Evolutionary conservation across 2,329 filamentous ascomycete genomes (phyloP), one percentile per base, ranked within the genome.

Genomic region (Didymella lethalis): DNA sequence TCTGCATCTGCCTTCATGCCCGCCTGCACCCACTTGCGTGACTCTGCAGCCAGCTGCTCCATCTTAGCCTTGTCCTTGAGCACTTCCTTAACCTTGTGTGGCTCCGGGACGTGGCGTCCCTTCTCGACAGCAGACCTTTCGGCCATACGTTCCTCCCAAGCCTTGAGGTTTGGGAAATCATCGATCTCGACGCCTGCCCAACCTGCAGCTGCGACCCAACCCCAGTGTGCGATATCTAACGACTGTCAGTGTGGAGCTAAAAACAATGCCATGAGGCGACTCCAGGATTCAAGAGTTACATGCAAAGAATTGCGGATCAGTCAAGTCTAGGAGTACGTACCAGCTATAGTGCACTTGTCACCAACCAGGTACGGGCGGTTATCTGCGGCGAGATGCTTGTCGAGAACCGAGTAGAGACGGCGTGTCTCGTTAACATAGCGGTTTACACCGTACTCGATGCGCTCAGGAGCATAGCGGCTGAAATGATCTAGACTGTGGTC

Each of bases 371-470:
- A 88, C 12, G 81, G 80, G 10, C 77, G 79, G 49, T 81, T 80
- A 40, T 78, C 82, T 12, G 76, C 73, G 7, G 77, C 71, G 6
- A 97, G 85, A 54, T 93, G 88, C 47, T 84, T 86, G 71, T 96
- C 88, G 59, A 96, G 80, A 20, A 92, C 89, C 50, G 87, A 83
- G 79, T 95, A 96, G 1, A 97, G 82, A 2, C 93, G 88, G n/a
- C 89, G 84, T 0, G 90, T 92, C 80, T 97, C 93, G 73, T 92
- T 95, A 72, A 84, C 81, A 79, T 96, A 97, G 47, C 93, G 86
- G 71, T 91, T 87, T 54, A 96, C 86, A 62, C 90, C 92, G 74
- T 97, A 96, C 70, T 88, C 82, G 69, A 96, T 94, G 75, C 85
- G 87, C 74, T 93, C 90, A 0, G 91, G 90, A 0, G 92, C 92